phyloP scores from a whole-genome alignment of 768 basidiomycete genomes.

The Tricholoma bakamatsutake region DNA sequence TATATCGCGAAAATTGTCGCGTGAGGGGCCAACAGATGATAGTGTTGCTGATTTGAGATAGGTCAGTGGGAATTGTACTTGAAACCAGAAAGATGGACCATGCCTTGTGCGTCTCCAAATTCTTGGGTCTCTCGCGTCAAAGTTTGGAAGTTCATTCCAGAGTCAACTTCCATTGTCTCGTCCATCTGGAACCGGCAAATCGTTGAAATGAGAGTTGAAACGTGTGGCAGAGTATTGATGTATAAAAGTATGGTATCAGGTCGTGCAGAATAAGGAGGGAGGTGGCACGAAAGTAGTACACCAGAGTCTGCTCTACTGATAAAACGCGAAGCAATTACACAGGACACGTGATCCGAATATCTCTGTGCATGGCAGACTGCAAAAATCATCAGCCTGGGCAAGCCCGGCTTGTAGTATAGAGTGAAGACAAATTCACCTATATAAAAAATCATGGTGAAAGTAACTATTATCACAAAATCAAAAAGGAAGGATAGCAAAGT shows the following conservation, averaged over 20 bases:
- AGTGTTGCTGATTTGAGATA: conserved; percentile 9
- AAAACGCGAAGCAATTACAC: conserved; percentile 1
- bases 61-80: conserved; percentile 1
- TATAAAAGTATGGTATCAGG: not conserved
- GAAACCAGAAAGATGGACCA: not conserved
- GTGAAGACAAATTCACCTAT: too few relatives aligned
- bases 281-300: not conserved
- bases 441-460: too few relatives aligned
- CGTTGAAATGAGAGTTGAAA: not conserved
- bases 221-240: not conserved
- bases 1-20: conserved; percentile 67
- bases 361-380: too few relatives aligned
- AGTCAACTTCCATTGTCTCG: conserved; percentile 43
- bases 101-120: conserved; percentile 14
- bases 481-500: too few relatives aligned
- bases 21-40: conserved; percentile 24
- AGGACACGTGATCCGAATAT: conserved; percentile 1
- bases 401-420: too few relatives aligned
- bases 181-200: conserved; percentile 25
- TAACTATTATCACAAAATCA: too few relatives aligned
- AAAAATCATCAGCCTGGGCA: too few relatives aligned
- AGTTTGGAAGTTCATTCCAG: conserved; percentile 17
- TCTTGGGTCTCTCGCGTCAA: conserved; percentile 15
- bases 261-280: not conserved
- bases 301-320: not conserved